Conservation (phyloP, 1,139 yeast genomes). For the Lodderomyces metapsilosis region DNA sequence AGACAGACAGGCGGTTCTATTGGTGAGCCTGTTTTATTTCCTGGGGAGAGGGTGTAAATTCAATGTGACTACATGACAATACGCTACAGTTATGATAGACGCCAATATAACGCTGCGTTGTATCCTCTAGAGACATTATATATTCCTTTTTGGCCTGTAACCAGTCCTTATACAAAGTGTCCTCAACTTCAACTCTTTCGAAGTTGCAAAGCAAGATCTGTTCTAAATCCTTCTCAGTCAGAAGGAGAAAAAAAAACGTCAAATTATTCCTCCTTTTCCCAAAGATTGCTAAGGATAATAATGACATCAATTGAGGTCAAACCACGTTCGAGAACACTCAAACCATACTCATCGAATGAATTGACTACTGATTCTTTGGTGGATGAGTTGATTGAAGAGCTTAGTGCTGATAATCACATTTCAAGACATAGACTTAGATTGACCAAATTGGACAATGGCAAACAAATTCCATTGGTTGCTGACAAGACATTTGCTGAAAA, state of each 20-base stretch:
- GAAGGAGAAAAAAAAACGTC: neutral
- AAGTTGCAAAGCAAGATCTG: no score
- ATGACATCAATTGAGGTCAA: constrained; percentile 42
- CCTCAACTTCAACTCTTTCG: no score
- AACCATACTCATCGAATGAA: constrained; percentile 36
- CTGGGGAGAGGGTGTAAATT: no score
- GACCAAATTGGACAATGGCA: constrained; percentile 28
- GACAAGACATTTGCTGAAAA: constrained; percentile 31
- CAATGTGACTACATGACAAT: no score
- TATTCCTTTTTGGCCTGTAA: no score
- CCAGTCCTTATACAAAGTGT: no score
- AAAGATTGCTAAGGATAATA: neutral
- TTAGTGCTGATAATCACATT: constrained; percentile 41
- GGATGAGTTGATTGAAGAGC: constrained; percentile 31
- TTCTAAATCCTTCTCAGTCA: no score
- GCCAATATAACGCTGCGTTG: no score
- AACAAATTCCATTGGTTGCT: constrained; percentile 33
- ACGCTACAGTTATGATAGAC: no score
- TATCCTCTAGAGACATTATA: no score
- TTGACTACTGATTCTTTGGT: constrained; percentile 30
- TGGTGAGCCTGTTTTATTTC: no score
- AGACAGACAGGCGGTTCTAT: no score
- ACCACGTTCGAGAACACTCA: constrained; percentile 52
- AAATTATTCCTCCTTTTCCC: neutral
- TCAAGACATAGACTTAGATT: constrained; percentile 39